These are phyloP conservation scores for Macaranga tanarius DNA, from an alignment of 441 rosid species.

Conservation along the genomic window DNA sequence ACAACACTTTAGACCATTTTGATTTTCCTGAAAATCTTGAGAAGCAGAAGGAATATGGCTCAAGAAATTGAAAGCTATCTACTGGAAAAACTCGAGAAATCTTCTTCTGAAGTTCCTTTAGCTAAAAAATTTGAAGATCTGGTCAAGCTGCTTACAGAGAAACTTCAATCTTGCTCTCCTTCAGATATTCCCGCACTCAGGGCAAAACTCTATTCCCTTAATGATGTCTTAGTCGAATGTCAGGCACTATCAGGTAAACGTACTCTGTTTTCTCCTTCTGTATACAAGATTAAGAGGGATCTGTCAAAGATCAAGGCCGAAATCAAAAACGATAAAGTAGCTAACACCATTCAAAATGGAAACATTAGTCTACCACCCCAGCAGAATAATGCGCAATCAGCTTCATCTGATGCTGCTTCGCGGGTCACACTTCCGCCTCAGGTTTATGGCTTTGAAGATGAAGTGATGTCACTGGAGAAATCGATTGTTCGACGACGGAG, in stretches of 20 bases:
- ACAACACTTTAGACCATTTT: too few relatives aligned
- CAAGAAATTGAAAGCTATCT: slow-evolving; percentile 9
- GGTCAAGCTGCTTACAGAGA: background rate
- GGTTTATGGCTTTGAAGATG: slow-evolving; percentile 5
- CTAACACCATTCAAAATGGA: too few relatives aligned
- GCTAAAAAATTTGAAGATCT: background rate
- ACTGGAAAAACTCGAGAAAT: background rate
- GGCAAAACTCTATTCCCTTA: slow-evolving; percentile 3
- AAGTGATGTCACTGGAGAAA: background rate
- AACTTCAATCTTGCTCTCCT: background rate
- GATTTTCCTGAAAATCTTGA: too few relatives aligned
- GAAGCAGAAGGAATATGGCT: background rate
- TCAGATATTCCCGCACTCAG: background rate
- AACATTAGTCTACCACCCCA: too few relatives aligned
- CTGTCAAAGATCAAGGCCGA: background rate
- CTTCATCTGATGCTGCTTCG: background rate
- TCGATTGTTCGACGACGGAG: background rate
- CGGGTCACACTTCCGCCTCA: background rate
- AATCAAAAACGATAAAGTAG: background rate
- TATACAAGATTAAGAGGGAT: background rate
- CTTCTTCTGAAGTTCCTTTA: background rate
- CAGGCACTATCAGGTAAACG: slow-evolving; percentile 11
- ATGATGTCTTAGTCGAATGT: slow-evolving; percentile 8
- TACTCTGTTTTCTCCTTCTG: background rate
- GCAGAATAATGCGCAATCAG: background rate